Evolutionary conservation across 2,329 filamentous ascomycete species (phyloP).

Genomic region (Paecilomyces niveus): DNA sequence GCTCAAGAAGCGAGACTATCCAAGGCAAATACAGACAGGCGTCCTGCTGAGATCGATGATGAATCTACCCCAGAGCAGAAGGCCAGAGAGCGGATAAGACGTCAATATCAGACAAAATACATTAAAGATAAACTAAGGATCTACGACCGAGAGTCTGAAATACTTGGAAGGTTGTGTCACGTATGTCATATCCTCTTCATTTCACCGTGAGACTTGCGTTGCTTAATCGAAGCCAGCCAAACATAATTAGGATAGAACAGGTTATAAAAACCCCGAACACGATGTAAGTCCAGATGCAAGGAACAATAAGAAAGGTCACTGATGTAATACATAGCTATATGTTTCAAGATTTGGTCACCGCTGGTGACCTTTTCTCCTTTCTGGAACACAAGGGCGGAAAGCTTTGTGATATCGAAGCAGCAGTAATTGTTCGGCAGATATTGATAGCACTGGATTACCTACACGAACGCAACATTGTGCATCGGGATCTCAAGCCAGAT

Average conservation of each 20-base stretch:
- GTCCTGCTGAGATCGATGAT: slow-evolving; percentile 11
- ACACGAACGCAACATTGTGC: slow-evolving; percentile 49
- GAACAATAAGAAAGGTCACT: slow-evolving; percentile 4
- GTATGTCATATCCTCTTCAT: slow-evolving; percentile 22
- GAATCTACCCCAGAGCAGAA: slow-evolving; percentile 6
- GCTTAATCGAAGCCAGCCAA: slow-evolving; percentile 38
- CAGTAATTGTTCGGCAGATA: slow-evolving; percentile 50
- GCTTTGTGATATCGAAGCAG: slow-evolving; percentile 45
- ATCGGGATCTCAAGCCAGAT: slow-evolving; percentile 58
- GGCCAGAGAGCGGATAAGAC: slow-evolving; percentile 10
- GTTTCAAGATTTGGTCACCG: slow-evolving; percentile 54
- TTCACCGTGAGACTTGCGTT: background rate
- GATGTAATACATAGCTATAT: slow-evolving; percentile 42
- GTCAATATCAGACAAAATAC: slow-evolving; percentile 12
- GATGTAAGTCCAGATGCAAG: slow-evolving; percentile 35
- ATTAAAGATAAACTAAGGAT: slow-evolving; percentile 22
- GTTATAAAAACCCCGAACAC: slow-evolving; percentile 47
- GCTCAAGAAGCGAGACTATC: slow-evolving; percentile 7
- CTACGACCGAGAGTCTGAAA: slow-evolving; percentile 34
- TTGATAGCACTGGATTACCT: slow-evolving; percentile 53
- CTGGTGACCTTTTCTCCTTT: slow-evolving; percentile 56
- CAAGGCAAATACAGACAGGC: background rate
- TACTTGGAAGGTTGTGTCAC: slow-evolving; percentile 49
- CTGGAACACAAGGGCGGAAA: slow-evolving; percentile 43
- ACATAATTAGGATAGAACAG: slow-evolving; percentile 52